Base-by-base conservation (phyloP, 2,329 filamentous ascomycete species). In the Mariannaea elegans region DNA sequence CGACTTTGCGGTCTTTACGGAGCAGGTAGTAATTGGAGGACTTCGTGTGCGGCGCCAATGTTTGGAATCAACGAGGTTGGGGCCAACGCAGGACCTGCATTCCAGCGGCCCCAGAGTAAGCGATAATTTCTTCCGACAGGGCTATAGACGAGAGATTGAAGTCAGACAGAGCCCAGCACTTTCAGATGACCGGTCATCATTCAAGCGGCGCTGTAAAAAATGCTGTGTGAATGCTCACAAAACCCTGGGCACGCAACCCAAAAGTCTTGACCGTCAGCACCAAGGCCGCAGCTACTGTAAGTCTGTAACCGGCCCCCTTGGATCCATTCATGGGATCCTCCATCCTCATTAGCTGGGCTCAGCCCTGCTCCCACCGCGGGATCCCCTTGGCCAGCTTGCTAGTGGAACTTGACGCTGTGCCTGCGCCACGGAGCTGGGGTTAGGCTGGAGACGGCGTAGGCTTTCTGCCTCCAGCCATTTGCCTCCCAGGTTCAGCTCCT, bases 381-480 rank as follows among this genome's bases (percentile, higher is more conserved):
- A 23, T 12, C 42, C 42, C 48, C 38, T 39, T 23, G 34, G 39
- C n/a, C 39, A 18, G 32, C 55, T 53, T 34, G 12, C 29, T 44
- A 4, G 42, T 52, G 45, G 56, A 45, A 53, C 38, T 39, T 14
- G 42, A 42, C 46, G 32, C 31, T 50, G 24, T n/a, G 47, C 19
- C 56, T 59, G 56, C 56, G 56, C 56, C 56, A 49, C 56, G 31
- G 56, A 59, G 56, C 56, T 54, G 56, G 56, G 56, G 51, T 49
- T 27, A 42, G 49, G 49, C 49, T 48, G 29, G 36, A 41, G 56
- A 54, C 38, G 50, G 56, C 56, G 56, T 59, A 5, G 49, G 56
- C 56, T 47, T 39, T 34, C 7, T 24, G 14, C 32, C 50, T 24
- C 31, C 31, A 41, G 38, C 9, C 32, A 24, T 14, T 27, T 52